Base-by-base conservation (phyloP, 768 basidiomycete genomes). In the Boletus rufocinnamomeus region DNA sequence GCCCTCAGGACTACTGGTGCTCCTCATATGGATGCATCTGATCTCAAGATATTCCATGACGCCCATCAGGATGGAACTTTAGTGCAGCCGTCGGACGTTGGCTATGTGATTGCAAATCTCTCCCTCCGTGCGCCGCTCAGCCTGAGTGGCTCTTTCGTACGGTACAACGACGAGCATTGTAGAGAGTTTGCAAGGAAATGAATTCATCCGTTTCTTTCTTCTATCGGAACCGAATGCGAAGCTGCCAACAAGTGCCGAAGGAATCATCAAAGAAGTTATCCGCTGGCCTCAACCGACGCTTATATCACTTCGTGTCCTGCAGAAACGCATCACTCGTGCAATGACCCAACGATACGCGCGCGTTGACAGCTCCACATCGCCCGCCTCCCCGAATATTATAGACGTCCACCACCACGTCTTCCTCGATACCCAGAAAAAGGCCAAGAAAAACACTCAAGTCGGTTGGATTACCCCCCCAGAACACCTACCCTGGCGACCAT, bases 331-430 rank as follows among this genome's bases (percentile, higher is more conserved):
- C 40, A 7, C 47, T 28, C 6, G 6, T 21, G 14, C 50, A 46
- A 70, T 68, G 68, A n/a, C 50, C 54, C 66, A 56, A 28, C 53
- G 3, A 35, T 56, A 54, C 38, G 21, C 60, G 21, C 56, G 23
- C 30, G 14, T 35, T 11, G 54, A 38, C 41, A 25, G 37, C 40
- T 14, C 47, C n/a, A 9, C 49, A 38, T 11, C n/a, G 41, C 9
- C 58, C 44, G 34, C 59, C 32, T 48, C 54, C 47, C 50, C 56
- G 19, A 66, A 58, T 43, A 66, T 64, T 40, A 61, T 92, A 63
- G 89, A 92, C 69, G 73, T 90, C n/a, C 89, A 92, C 66, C 89
- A 91, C 72, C 89, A 91, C 66, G 83, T 83, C 67, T 89, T 91
- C 64, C 80, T 86, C 3, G 68, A 79, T 17, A 75, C 79, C 48